phyloP scores from a whole-genome alignment of 202 grass and related monocot species.

The Setaria viridis region DNA sequence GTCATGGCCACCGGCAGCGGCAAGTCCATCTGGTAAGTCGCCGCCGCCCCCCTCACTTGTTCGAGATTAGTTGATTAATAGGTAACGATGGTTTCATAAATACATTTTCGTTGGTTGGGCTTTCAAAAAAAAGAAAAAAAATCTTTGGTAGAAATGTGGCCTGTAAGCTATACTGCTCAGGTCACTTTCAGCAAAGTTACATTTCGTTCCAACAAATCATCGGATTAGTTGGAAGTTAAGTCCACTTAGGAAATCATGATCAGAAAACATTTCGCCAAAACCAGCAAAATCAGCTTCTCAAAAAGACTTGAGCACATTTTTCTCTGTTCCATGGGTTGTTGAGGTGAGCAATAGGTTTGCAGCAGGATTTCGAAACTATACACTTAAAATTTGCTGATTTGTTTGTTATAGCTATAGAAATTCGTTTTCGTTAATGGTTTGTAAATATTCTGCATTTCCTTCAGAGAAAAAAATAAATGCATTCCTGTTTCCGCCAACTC shows the following conservation, averaged over 20 bases:
- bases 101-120: not conserved
- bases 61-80: not conserved
- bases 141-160: not conserved
- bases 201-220: conserved; percentile 15
- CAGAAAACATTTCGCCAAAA: not conserved
- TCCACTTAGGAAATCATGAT: not conserved
- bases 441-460: not conserved
- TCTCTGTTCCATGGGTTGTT: not conserved
- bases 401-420: not conserved
- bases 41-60: not conserved
- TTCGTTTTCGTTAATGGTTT: not conserved
- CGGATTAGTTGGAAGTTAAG: not conserved
- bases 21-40: conserved; percentile 79
- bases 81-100: not conserved
- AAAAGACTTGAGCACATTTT: not conserved
- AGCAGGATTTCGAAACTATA: not conserved
- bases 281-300: not conserved
- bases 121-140: not conserved
- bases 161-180: not conserved
- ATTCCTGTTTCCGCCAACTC: not conserved
- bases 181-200: not conserved
- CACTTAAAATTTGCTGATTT: not conserved
- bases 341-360: not conserved
- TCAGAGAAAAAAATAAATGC: not conserved
- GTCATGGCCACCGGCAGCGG: conserved; percentile 98